Evolutionary conservation across 768 basidiomycete species (phyloP), one percentile per base, ranked within the genome.

Genomic region (Xanthoconium purpureum): DNA sequence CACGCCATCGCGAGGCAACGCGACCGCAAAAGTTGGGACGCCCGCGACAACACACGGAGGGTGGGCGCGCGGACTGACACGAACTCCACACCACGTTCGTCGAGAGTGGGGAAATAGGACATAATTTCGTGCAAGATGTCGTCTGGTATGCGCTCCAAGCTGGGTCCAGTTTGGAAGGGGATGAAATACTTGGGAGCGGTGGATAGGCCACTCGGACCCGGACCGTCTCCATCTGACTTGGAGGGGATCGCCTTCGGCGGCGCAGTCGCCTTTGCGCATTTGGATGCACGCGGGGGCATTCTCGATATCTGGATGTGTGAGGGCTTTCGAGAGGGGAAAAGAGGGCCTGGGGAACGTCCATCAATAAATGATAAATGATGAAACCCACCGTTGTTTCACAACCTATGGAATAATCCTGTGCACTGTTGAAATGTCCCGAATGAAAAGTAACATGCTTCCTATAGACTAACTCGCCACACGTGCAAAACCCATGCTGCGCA

Each of bases 1-100:
- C 62, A 64, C 11, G 58, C 62, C 55, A 64, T 50, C 5, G 45
- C 43, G 15, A 60, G 51, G 43, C 58, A 63, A 28, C 61, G 58
- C 8, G 50, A 52, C 24, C 63, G 50, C 11, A 64, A 45, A 6
- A 57, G 20, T 17, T 48, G 40, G 1, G 48, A 60, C 10, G 54
- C 60, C 37, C 37, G 36, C 7, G 58, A 64, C 37, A 63, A 17
- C 1, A 44, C 54, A 1, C 50, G 51, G 28, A 53, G 46, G 30
- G 39, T 36, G n/a, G 42, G 47, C 9, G 51, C 45, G 8, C 50
- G 50, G 45, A n/a, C n/a, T n/a, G n/a, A n/a, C n/a, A n/a, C 44
- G 40, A 53, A 11, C 32, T 33, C 32, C 12, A 50, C 43, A 17
- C 52, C 42, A 17, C 12, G 3, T 1, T 32, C 38, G 7, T 12